A percentile compares a stretch with the other conserved stretches of the same genome.
Conservation (phyloP, 2,329 filamentous ascomycete species). For the Trichophyton equinum region DNA sequence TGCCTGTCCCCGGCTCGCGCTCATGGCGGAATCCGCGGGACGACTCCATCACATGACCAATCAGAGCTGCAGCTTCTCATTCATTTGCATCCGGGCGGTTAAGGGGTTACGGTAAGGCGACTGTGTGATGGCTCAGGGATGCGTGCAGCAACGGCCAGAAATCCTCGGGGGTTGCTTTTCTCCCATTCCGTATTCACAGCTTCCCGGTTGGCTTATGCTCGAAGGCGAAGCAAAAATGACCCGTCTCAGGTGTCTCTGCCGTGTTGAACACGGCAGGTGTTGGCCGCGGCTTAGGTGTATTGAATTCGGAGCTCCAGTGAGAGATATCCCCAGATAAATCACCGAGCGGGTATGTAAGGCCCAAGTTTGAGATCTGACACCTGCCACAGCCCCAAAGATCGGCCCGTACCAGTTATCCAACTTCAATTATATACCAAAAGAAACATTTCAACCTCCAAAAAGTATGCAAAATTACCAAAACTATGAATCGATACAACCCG, state of each 20-base stretch:
- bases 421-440: background rate
- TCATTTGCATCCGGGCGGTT: background rate
- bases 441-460: background rate
- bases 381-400: background rate
- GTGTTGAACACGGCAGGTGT: slow-evolving; percentile 1
- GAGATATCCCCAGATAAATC: background rate
- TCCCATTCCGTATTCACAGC: background rate
- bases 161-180: background rate
- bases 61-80: background rate
- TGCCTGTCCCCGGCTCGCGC: background rate
- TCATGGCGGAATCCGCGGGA: background rate
- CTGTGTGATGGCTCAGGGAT: background rate
- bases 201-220: background rate
- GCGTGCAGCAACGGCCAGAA: background rate
- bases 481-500: background rate
- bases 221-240: background rate
- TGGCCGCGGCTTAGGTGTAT: background rate
- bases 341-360: background rate
- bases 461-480: background rate
- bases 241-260: background rate
- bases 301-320: background rate
- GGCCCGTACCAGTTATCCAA: background rate
- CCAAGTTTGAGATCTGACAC: background rate
- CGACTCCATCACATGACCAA: background rate
- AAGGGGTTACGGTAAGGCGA: background rate